Evolutionary conservation across 2,329 filamentous ascomycete genomes (phyloP).

Genomic region (Diaporthe citri): DNA sequence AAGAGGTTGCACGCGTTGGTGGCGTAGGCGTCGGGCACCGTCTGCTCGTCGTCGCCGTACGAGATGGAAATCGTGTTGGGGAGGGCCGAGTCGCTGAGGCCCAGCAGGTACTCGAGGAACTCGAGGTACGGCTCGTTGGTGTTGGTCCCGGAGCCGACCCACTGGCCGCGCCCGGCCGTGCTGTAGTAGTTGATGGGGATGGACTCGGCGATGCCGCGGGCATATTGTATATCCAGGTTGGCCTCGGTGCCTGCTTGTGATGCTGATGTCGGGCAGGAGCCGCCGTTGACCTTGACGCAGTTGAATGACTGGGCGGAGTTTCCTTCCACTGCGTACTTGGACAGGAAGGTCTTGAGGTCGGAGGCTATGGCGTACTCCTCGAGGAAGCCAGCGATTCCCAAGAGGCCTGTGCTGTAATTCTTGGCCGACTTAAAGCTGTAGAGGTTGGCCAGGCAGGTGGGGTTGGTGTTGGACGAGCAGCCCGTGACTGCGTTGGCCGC

Average conservation of each 20-base stretch:
- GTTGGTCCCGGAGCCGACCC: constrained; percentile 52
- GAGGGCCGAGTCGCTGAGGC: constrained; percentile 64
- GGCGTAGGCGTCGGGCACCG: constrained; percentile 69
- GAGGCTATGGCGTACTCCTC: constrained; percentile 50
- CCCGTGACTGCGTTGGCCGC: constrained; percentile 38
- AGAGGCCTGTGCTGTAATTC: constrained; percentile 41
- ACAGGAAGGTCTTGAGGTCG: constrained; percentile 46
- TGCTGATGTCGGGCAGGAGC: constrained; percentile 52
- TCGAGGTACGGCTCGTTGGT: constrained; percentile 76
- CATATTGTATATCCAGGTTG: constrained; percentile 66
- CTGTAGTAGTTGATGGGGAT: constrained; percentile 49
- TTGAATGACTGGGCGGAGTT: constrained; percentile 57
- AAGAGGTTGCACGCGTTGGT: constrained; percentile 67
- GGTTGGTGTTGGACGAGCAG: constrained; percentile 52
- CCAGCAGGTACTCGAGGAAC: constrained; percentile 71
- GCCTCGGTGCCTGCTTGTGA: constrained; percentile 62
- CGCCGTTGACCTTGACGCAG: constrained; percentile 56
- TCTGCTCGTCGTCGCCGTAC: constrained; percentile 74
- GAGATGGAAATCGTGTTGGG: constrained; percentile 77
- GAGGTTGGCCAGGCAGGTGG: constrained; percentile 57
- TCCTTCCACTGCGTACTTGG: constrained; percentile 23
- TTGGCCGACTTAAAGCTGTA: constrained; percentile 61
- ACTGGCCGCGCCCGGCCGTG: constrained; percentile 38
- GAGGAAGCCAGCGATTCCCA: constrained; percentile 39
- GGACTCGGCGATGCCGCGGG: constrained; percentile 45